Conservation (phyloP, 1,284 basidiomycete genomes). For the Boletus mariae region DNA sequence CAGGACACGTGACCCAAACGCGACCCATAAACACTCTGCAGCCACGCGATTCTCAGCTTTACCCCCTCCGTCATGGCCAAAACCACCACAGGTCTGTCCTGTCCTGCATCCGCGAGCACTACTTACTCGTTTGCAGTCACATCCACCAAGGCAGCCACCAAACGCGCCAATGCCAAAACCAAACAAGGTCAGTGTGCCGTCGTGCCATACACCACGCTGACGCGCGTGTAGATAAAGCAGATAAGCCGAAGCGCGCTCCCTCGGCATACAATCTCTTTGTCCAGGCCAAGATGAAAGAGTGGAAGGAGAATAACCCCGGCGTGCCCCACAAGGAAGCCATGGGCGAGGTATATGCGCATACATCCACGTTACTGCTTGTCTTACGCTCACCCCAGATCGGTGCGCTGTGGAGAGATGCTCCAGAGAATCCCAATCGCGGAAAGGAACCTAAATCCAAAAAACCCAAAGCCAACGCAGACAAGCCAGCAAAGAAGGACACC, state of each 20-base stretch:
- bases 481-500: conserved; percentile 11
- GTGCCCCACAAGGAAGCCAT: conserved; percentile 49
- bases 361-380: conserved; percentile 1
- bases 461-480: conserved; percentile 35
- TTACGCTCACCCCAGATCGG: conserved; percentile 42
- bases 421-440: conserved; percentile 58
- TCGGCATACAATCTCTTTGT: conserved; percentile 55
- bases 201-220: background rate
- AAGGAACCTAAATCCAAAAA: conserved; percentile 42
- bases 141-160: conserved; percentile 50
- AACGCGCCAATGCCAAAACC: conserved; percentile 43
- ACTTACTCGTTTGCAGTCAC: conserved; percentile 35
- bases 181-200: conserved; percentile 25
- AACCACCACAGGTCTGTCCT: conserved; percentile 32
- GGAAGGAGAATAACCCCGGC: conserved; percentile 50
- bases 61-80: conserved; percentile 33
- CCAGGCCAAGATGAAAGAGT: conserved; percentile 49
- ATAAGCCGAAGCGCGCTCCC: conserved; percentile 51
- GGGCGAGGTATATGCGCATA: conserved; percentile 39
- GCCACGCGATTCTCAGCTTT: conserved; percentile 10
- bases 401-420: conserved; percentile 49
- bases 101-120: no score
- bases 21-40: conserved; percentile 17
- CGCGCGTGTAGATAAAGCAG: conserved; percentile 31
- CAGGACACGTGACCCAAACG: conserved; percentile 33